A percentile compares a stretch with the other conserved stretches of the same genome.
phyloP scores from a whole-genome alignment of 164 flowering plant species.

The Sextonia rubra region DNA sequence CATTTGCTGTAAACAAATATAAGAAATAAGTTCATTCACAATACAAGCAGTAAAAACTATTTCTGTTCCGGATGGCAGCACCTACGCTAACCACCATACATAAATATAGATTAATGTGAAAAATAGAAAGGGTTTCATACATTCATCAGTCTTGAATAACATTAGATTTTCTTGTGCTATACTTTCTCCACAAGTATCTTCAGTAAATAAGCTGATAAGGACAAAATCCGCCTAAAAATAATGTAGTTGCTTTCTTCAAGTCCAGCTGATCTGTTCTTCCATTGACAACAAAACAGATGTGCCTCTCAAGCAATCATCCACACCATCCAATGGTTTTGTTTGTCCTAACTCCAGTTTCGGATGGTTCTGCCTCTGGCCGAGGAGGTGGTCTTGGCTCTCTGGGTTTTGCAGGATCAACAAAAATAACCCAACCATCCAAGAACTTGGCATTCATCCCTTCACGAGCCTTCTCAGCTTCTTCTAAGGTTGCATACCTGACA shows the following conservation, averaged over 20 bases:
- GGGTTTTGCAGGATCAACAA: slow-evolving; percentile 87
- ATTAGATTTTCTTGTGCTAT: background rate
- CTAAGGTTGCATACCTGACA: slow-evolving; percentile 62
- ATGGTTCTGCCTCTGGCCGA: slow-evolving; percentile 31
- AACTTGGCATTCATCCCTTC: slow-evolving; percentile 75
- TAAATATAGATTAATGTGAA: background rate
- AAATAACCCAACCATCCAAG: slow-evolving; percentile 95
- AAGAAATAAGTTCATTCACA: too few relatives aligned
- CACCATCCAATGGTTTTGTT: slow-evolving; percentile 94
- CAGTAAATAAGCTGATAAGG: background rate
- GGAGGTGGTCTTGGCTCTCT: slow-evolving; percentile 60
- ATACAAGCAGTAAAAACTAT: too few relatives aligned
- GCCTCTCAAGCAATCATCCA: slow-evolving; percentile 33
- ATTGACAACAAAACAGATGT: background rate
- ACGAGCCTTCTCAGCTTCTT: slow-evolving; percentile 82
- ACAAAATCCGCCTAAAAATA: too few relatives aligned
- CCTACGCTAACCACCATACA: background rate
- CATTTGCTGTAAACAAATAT: too few relatives aligned
- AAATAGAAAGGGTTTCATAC: background rate
- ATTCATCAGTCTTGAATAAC: background rate
- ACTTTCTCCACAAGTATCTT: background rate
- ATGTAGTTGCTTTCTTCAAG: too few relatives aligned
- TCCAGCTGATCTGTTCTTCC: background rate
- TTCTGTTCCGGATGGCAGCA: too few relatives aligned
- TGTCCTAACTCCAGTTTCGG: slow-evolving; percentile 50